Base-by-base conservation (phyloP, 768 basidiomycete genomes). In the Phlegmacium glaucopus region DNA sequence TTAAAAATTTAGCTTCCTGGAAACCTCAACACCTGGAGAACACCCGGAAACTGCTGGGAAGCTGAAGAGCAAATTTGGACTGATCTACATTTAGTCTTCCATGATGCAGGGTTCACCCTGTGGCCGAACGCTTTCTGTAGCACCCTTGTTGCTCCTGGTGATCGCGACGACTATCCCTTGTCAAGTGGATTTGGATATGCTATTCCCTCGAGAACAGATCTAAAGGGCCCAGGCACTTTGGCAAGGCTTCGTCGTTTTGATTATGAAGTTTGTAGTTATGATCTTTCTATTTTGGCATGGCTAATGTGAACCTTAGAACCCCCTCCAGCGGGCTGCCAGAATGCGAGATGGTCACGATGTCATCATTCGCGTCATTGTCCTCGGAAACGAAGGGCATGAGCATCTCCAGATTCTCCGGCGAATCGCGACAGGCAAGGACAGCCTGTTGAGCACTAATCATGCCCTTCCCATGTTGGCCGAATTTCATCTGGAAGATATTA, bases 401-500 rank as follows among this genome's bases (percentile, higher is more conserved):
- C 59, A 64, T 44, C 44, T 66, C 3, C 41, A 55, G 10, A 57
- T 66, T 34, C 42, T 64, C 4, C 44, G 53, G 25, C 52, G 48
- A 30, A 27, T 66, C 15, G 48, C 55, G 15, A 56, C 47, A 6
- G 58, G 58, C 0, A 17, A 42, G 15, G 41, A 49, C 11, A 45
- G 50, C 17, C 13, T 56, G 11, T 44, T 39, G 10, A 50, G 47
- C 42, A 53, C 55, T 13, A 67, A 64, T 45, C 63, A 67, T 25
- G 40, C 51, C 6, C 52, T 67, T 27, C 64, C 63, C 2, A 51
- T 66, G 52, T 46, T 62, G 15, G 43, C 51, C 8, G 57, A 61
- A 41, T 43, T 66, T 34, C 45, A 56, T 6, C 52, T 61, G 22
- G 59, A 63, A 27, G 63, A 63, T 40, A 55, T 66, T 22, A 54